Evolutionary conservation across 495 filamentous ascomycete species (phyloP).

Genomic region (Massariosphaeria phaeospora): DNA sequence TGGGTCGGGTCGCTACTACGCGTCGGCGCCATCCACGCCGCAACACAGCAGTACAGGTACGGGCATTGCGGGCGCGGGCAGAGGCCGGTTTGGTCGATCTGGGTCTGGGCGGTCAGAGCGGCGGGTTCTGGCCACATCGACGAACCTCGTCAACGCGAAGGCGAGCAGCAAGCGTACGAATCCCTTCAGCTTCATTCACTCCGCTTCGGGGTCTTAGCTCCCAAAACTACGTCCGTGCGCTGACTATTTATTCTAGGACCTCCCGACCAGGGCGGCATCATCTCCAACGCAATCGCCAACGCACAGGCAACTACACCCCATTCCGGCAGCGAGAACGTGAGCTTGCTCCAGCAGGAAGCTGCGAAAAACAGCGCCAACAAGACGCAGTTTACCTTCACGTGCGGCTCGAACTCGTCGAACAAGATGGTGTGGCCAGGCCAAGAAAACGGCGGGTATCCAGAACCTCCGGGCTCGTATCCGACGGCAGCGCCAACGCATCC

Average conservation of each 20-base stretch:
- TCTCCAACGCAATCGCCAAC: slow-evolving; percentile 83
- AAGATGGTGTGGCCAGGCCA: slow-evolving; percentile 44
- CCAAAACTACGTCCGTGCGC: slow-evolving; percentile 27
- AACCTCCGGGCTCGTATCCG: slow-evolving; percentile 14
- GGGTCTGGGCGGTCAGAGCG: slow-evolving; percentile 51
- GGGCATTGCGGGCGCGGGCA: slow-evolving; percentile 70
- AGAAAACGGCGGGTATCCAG: slow-evolving; percentile 16
- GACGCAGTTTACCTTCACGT: slow-evolving; percentile 88
- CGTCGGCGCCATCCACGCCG: slow-evolving; percentile 48
- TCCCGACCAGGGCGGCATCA: slow-evolving; percentile 60
- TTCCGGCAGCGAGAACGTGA: slow-evolving; percentile 65
- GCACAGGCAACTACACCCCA: slow-evolving; percentile 57
- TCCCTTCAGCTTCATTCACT: neutral
- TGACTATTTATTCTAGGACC: slow-evolving; percentile 43
- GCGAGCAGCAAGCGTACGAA: slow-evolving; percentile 29
- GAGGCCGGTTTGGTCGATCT: slow-evolving; percentile 69
- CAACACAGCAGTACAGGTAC: slow-evolving; percentile 46
- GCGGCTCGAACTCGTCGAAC: slow-evolving; percentile 67
- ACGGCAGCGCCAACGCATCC: slow-evolving; percentile 1
- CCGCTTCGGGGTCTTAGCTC: slow-evolving; percentile 2
- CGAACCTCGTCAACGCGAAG: slow-evolving; percentile 48
- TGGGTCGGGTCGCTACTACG: slow-evolving; percentile 50
- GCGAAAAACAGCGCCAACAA: slow-evolving; percentile 59
- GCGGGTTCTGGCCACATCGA: slow-evolving; percentile 58
- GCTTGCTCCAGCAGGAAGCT: slow-evolving; percentile 66